Evolutionary conservation across 495 filamentous ascomycete species (phyloP).

Genomic region (Friedmanniomyces endolithicus): DNA sequence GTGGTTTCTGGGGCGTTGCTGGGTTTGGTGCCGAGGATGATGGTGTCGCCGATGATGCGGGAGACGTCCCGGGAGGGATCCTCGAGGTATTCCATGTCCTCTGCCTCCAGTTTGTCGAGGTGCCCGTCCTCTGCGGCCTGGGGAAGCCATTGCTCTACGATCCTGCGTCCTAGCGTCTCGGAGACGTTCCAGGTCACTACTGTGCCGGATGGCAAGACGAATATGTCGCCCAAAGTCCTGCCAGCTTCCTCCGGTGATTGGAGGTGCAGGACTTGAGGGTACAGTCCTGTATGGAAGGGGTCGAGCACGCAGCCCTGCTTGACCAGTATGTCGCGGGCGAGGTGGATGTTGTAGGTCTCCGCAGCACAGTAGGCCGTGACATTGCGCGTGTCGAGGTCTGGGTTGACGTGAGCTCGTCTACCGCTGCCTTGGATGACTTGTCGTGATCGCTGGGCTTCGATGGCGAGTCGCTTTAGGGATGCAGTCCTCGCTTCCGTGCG

Average conservation of each 20-base stretch:
- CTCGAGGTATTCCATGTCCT: conserved; percentile 78
- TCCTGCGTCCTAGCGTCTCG: conserved; percentile 51
- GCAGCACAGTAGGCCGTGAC: conserved; percentile 77
- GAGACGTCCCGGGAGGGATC: conserved; percentile 64
- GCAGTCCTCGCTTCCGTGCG: conserved; percentile 17
- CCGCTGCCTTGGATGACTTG: conserved; percentile 26
- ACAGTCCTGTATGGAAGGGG: conserved; percentile 48
- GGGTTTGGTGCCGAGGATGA: conserved; percentile 68
- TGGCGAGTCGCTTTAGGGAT: conserved; percentile 28
- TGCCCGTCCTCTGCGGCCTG: conserved; percentile 68
- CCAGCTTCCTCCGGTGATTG: conserved; percentile 49
- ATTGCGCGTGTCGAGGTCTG: conserved; percentile 30
- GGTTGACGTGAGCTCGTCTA: conserved; percentile 27
- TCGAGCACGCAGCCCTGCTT: conserved; percentile 56
- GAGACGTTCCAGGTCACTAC: conserved; percentile 82
- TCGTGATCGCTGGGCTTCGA: conserved; percentile 30
- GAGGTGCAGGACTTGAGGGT: conserved; percentile 55
- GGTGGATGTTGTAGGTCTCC: conserved; percentile 73
- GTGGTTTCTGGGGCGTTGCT: background rate
- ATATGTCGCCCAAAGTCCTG: conserved; percentile 66
- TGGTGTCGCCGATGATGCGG: conserved; percentile 75
- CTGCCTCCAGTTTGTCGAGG: conserved; percentile 58
- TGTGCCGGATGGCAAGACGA: conserved; percentile 96
- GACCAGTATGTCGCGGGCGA: conserved; percentile 51
- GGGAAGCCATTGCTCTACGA: conserved; percentile 61